Conservation (phyloP, 352 stramenopile species). For the Pythium chondricola region DNA sequence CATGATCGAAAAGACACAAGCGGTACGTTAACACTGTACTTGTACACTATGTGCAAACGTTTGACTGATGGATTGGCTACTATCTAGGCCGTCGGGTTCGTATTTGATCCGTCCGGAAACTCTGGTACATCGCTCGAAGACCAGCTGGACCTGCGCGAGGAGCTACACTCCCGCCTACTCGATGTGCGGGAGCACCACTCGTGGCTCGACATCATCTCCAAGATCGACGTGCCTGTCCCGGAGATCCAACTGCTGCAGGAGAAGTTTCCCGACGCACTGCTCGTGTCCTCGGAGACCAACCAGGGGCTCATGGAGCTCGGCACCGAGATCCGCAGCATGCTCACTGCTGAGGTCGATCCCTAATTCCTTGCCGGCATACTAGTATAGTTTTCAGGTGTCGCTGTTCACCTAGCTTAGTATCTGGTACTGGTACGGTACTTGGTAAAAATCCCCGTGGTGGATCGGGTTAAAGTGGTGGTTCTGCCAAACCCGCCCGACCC, state of each 20-base stretch:
- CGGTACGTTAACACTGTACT: constrained; percentile 11
- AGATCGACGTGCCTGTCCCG: constrained; percentile 58
- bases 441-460: too few species aligned
- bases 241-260: constrained; percentile 31
- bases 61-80: constrained; percentile 1
- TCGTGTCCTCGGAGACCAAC: constrained; percentile 73
- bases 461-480: too few species aligned
- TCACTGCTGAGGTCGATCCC: constrained; percentile 31
- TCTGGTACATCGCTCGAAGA: constrained; percentile 59
- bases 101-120: constrained; percentile 68
- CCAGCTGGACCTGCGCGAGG: constrained; percentile 65
- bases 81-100: constrained; percentile 71
- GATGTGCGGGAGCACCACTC: constrained; percentile 33
- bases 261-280: constrained; percentile 21
- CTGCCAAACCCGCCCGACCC: too few species aligned
- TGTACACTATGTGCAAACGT: too few species aligned
- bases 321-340: constrained; percentile 40
- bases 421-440: too few species aligned
- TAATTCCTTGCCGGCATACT: too few species aligned
- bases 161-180: constrained; percentile 49
- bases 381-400: too few species aligned
- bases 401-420: background rate
- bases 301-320: constrained; percentile 59
- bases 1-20: constrained; percentile 36
- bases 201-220: constrained; percentile 86